Evolutionary conservation across 2,329 filamentous ascomycete genomes (phyloP), one percentile per base, ranked within the genome.

Genomic region (Tothia fuscella): DNA sequence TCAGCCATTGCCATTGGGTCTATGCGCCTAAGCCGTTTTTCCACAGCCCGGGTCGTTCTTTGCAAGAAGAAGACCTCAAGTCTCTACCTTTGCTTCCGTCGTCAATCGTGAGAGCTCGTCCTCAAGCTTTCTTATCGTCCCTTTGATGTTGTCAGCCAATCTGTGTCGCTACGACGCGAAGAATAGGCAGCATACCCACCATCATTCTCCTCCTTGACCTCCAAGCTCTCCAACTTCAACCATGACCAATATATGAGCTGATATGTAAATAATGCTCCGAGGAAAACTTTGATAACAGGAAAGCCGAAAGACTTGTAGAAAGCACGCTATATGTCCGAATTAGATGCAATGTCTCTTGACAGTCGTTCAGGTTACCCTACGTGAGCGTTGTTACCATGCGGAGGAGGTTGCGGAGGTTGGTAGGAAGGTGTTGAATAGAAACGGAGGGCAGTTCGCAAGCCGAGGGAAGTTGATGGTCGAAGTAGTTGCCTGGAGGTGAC

Each of bases 261-360:
- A 58, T 89, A 91, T 2, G 79, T 81, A 54, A 85, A 78, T 42
- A 87, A 72, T 41, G 84, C 82, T 54, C 82, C 71, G 28, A 89
- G 68, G 49, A 85, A 74, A 41, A 78, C 77, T 63, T 87, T 89
- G 41, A 75, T 71, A 34, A 89, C 67, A 3, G 84, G 82, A 2
- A 80, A 71, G 29, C 78, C 76, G 55, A 86, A 87, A 12, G 75
- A 76, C 55, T 76, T 79, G 67, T 86, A 89, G 63, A 88, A 88
- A 35, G 70, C 65, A 38, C 73, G 62, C 74, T 82, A 19, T 6
- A 16, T 9, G n/a, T n/a, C n/a, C n/a, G n/a, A 22, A 19, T 13
- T 30, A 12, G 5, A 17, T 29, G 41, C 29, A 19, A 17, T n/a
- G 14, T 9, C 7, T 9, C 24, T 16, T 6, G 13, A 17, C 20